phyloP scores from a whole-genome alignment of 2,329 filamentous ascomycete genomes.

The Achaetomium macrosporum region DNA sequence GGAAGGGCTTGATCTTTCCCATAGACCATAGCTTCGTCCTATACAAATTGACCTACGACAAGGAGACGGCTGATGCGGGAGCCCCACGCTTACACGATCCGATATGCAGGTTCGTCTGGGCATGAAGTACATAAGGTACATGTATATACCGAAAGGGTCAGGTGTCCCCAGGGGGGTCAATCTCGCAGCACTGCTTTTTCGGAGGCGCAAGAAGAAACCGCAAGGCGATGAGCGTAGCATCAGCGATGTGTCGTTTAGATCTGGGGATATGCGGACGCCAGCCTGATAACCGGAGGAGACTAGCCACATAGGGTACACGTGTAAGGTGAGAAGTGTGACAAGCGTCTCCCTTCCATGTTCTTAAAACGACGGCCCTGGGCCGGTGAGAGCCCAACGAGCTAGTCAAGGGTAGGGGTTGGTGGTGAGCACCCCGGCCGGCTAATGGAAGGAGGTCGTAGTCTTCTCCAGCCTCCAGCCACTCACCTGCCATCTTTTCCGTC shows the following conservation, averaged over 20 bases:
- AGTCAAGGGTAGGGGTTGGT: slow-evolving; percentile 16
- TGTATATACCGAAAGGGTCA: slow-evolving; percentile 9
- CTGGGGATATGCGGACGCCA: neutral
- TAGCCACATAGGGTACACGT: too few species aligned
- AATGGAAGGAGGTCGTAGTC: slow-evolving; percentile 6
- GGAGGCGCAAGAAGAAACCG: neutral
- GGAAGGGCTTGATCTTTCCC: neutral
- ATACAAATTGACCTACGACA: slow-evolving; percentile 2
- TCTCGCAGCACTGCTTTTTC: neutral
- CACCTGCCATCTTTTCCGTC: neutral
- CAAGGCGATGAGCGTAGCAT: slow-evolving; percentile 9
- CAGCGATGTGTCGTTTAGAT: slow-evolving; percentile 5
- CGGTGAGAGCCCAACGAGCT: neutral
- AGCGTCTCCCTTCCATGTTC: too few species aligned
- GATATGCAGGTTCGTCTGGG: slow-evolving; percentile 15
- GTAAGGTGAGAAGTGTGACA: too few species aligned
- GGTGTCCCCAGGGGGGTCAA: slow-evolving; percentile 8
- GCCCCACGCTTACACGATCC: slow-evolving; percentile 17
- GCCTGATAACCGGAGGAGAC: too few species aligned
- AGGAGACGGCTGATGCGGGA: slow-evolving; percentile 10
- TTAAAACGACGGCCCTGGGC: neutral
- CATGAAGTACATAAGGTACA: neutral
- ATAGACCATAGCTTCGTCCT: neutral
- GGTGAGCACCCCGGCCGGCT: slow-evolving; percentile 9
- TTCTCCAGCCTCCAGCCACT: slow-evolving; percentile 2